These are phyloP conservation scores for Colletotrichum somersetense DNA, from an alignment of 2,329 filamentous ascomycete genomes.

Conservation along the genomic window DNA sequence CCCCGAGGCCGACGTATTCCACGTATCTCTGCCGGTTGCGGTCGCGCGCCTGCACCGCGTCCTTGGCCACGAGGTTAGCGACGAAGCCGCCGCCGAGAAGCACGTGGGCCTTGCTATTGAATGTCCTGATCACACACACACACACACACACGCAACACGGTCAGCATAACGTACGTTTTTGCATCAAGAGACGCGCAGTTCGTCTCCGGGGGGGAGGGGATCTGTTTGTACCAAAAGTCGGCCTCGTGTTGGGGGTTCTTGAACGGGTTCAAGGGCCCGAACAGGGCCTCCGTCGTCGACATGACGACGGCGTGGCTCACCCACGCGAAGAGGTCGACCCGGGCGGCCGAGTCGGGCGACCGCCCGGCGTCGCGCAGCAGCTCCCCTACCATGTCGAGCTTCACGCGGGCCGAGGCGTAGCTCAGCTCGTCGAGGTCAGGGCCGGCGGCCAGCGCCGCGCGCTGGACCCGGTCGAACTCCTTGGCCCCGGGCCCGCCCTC, in stretches of 20 bases:
- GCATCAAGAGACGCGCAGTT: background rate
- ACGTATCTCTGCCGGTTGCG: slow-evolving; percentile 22
- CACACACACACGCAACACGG: too few relatives aligned
- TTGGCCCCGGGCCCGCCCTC: slow-evolving; percentile 9
- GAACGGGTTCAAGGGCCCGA: slow-evolving; percentile 35
- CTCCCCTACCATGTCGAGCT: background rate
- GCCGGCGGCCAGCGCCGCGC: slow-evolving; percentile 12
- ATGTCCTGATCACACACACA: background rate
- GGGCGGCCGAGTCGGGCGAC: background rate
- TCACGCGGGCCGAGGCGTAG: background rate
- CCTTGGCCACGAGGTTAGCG: background rate
- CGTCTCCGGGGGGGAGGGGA: too few relatives aligned
- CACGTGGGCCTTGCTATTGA: slow-evolving; percentile 6
- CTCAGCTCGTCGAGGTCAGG: slow-evolving; percentile 14
- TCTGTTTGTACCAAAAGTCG: slow-evolving; percentile 14
- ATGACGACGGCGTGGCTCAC: slow-evolving; percentile 11
- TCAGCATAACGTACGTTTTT: background rate
- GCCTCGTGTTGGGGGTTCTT: slow-evolving; percentile 26
- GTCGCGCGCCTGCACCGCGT: slow-evolving; percentile 13
- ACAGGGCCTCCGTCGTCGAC: slow-evolving; percentile 24
- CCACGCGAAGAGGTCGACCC: slow-evolving; percentile 24
- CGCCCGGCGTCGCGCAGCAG: background rate
- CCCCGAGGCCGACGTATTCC: slow-evolving; percentile 10
- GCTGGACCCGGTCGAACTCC: slow-evolving; percentile 15
- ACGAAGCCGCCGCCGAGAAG: slow-evolving; percentile 5